phyloP scores from a whole-genome alignment of 495 filamentous ascomycete species.

The Neurospora tetrasperma region DNA sequence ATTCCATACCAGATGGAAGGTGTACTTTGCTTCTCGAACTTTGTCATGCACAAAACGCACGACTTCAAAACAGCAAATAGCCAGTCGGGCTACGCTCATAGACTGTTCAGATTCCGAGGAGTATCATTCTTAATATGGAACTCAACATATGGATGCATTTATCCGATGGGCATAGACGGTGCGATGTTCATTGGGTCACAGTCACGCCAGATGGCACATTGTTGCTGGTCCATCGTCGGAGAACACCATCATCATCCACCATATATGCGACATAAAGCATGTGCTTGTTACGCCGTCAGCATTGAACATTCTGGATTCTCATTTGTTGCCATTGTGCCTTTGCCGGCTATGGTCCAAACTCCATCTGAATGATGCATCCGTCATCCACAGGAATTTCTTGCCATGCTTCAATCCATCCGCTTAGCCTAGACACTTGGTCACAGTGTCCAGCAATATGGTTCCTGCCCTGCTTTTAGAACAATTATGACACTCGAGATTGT shows the following conservation, averaged over 20 bases:
- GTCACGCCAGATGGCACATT: slow-evolving; percentile 40
- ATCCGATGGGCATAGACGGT: slow-evolving; percentile 20
- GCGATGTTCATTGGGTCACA: slow-evolving; percentile 24
- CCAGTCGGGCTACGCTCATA: not conserved
- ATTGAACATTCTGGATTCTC: slow-evolving; percentile 9
- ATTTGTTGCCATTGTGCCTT: slow-evolving; percentile 12
- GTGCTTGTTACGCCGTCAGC: slow-evolving; percentile 14
- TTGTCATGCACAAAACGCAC: not conserved
- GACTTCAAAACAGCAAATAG: not conserved
- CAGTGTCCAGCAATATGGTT: slow-evolving; percentile 6
- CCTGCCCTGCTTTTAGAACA: not conserved
- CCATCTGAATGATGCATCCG: slow-evolving; percentile 7
- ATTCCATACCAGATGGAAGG: not conserved
- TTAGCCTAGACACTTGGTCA: slow-evolving; percentile 11
- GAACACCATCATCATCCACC: slow-evolving; percentile 14
- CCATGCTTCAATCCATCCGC: slow-evolving; percentile 6
- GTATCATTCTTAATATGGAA: slow-evolving; percentile 19
- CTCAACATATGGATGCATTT: slow-evolving; percentile 21
- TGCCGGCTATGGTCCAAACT: slow-evolving; percentile 3
- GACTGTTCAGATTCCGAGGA: slow-evolving; percentile 16
- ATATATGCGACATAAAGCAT: slow-evolving; percentile 14
- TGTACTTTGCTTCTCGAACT: not conserved
- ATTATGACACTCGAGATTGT: not conserved
- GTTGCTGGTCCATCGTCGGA: slow-evolving; percentile 31
- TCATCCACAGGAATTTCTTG: slow-evolving; percentile 12